Conservation (phyloP, 2,329 filamentous ascomycete genomes). For the Ophidiomyces ophidiicola region DNA sequence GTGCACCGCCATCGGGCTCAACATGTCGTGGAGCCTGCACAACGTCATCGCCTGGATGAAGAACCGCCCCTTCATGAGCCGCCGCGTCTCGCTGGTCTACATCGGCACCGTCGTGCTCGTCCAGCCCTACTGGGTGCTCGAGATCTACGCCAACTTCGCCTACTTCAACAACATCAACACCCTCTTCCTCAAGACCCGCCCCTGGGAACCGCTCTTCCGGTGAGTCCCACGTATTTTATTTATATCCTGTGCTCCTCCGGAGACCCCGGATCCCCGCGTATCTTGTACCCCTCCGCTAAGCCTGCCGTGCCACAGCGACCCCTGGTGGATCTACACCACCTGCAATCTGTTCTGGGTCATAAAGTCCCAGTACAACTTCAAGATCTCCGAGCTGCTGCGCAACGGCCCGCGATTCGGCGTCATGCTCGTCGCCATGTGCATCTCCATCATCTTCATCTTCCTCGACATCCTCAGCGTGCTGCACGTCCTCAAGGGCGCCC, state of each 20-base stretch:
- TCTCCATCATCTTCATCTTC: constrained; percentile 50
- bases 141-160: constrained; percentile 54
- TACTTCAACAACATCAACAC: constrained; percentile 48
- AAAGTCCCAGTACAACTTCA: constrained; percentile 49
- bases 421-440: constrained; percentile 48
- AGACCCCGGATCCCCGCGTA: background rate
- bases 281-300: background rate
- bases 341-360: constrained; percentile 51
- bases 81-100: constrained; percentile 42
- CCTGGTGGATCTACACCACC: constrained; percentile 57
- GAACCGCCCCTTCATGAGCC: constrained; percentile 47
- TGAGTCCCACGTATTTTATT: constrained; percentile 18
- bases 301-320: constrained; percentile 35
- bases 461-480: constrained; percentile 51
- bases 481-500: constrained; percentile 30
- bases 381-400: constrained; percentile 44
- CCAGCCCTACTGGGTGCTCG: constrained; percentile 53
- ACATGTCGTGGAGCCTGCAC: constrained; percentile 52
- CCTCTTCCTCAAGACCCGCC: constrained; percentile 44
- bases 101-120: constrained; percentile 47
- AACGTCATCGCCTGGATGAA: constrained; percentile 59
- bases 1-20: constrained; percentile 47
- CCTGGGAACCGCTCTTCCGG: constrained; percentile 50
- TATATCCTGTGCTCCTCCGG: background rate
- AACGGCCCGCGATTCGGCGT: constrained; percentile 54